phyloP scores from a whole-genome alignment of 441 rosid species.

The Cnidoscolus chayamansa region DNA sequence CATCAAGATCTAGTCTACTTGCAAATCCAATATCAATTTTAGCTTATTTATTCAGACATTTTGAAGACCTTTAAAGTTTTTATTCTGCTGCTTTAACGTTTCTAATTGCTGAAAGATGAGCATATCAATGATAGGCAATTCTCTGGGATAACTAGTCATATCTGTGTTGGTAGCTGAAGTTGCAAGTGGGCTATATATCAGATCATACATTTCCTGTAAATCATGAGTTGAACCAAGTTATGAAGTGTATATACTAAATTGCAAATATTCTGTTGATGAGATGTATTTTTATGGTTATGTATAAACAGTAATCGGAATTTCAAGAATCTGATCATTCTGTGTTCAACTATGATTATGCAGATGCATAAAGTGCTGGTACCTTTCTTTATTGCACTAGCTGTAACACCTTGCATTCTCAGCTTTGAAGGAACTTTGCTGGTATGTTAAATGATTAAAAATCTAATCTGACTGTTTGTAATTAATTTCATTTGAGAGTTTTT shows the following conservation, averaged over 20 bases:
- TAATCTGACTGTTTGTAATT: background rate
- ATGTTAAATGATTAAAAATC: constrained; percentile 17
- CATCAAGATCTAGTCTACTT: background rate
- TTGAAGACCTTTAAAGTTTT: background rate
- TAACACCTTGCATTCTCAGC: constrained; percentile 65
- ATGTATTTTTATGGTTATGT: background rate
- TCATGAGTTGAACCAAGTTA: background rate
- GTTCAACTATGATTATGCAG: constrained; percentile 35
- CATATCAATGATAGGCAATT: background rate
- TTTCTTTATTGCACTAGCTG: constrained; percentile 63
- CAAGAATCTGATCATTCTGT: background rate
- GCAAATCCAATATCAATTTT: background rate
- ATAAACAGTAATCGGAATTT: background rate
- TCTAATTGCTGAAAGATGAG: background rate
- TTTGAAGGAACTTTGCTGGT: constrained; percentile 96
- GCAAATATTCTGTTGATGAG: background rate
- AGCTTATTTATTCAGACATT: background rate
- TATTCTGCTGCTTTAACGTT: background rate
- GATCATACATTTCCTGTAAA: background rate
- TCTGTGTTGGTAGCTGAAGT: background rate
- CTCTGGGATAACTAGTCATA: background rate
- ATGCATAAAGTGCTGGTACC: constrained; percentile 83
- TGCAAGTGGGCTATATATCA: background rate
- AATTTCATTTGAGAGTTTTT: no score
- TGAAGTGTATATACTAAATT: background rate